phyloP scores from a whole-genome alignment of 108 stramenopile species.

The Epithemia pelagica region DNA sequence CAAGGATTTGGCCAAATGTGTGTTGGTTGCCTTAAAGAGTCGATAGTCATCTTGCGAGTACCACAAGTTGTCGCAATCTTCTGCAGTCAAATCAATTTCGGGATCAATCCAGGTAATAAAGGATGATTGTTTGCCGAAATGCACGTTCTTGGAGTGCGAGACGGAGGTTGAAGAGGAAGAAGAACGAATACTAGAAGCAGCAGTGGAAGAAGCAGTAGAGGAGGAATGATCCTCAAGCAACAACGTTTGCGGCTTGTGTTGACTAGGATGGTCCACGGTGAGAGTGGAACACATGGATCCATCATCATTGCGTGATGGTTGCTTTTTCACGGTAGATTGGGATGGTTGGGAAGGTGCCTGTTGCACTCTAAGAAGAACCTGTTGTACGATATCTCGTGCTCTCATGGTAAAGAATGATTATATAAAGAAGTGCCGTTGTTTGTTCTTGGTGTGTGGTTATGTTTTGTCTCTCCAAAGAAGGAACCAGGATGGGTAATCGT shows the following conservation, averaged over 20 bases:
- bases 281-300: background rate
- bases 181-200: background rate
- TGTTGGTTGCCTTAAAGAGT: background rate
- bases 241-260: too few relatives aligned
- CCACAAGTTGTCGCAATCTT: background rate
- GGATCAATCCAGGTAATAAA: background rate
- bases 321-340: background rate
- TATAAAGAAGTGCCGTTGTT: too few relatives aligned
- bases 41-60: background rate
- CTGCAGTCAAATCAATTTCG: background rate
- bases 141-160: too few relatives aligned
- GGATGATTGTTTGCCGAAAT: too few relatives aligned
- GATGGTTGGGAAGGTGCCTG: background rate
- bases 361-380: background rate
- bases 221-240: background rate
- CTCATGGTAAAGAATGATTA: too few relatives aligned
- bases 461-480: too few relatives aligned
- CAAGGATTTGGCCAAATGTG: background rate
- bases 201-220: background rate
- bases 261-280: background rate
- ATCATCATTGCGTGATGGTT: background rate
- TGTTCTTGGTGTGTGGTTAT: too few relatives aligned
- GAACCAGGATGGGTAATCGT: too few relatives aligned
- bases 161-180: background rate
- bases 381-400: background rate